phyloP scores from a whole-genome alignment of 73 alveolate species.

The Paramecium biaurelia region DNA sequence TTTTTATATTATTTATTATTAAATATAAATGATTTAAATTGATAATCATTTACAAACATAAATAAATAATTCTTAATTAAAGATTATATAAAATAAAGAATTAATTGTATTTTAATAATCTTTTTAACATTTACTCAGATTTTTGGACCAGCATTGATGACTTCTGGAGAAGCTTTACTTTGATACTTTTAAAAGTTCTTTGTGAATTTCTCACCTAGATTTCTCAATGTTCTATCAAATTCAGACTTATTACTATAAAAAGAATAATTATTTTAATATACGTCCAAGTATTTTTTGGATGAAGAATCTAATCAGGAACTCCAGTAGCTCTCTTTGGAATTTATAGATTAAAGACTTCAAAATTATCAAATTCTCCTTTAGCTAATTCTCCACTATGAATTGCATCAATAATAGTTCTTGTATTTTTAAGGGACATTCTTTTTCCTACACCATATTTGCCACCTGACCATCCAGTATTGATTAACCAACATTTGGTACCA shows the following conservation, averaged over 20 bases:
- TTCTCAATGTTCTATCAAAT: conserved; percentile 23
- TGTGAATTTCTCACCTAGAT: conserved; percentile 39
- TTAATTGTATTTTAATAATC: neutral
- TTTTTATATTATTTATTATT: neutral
- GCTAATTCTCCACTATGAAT: conserved; percentile 89
- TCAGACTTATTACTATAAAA: conserved; percentile 6
- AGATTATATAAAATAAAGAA: neutral
- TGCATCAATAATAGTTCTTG: conserved; percentile 93
- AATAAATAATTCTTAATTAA: neutral
- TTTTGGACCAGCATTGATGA: conserved; percentile 49
- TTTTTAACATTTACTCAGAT: neutral
- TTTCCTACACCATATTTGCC: conserved; percentile 94
- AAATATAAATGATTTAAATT: neutral
- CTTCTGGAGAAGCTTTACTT: conserved; percentile 46
- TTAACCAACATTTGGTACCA: conserved; percentile 87
- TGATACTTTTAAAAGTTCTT: conserved; percentile 45
- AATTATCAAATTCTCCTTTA: conserved; percentile 67
- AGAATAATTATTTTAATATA: neutral
- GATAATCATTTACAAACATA: neutral
- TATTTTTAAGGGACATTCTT: conserved; percentile 84
- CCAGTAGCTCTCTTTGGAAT: conserved; percentile 87
- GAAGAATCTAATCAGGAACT: conserved; percentile 77
- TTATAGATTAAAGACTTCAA: conserved; percentile 74
- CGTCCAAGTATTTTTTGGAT: conserved; percentile 81
- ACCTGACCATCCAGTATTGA: conserved; percentile 98